Conservation (phyloP, 148 eudicot genomes). For the Silene conica region DNA sequence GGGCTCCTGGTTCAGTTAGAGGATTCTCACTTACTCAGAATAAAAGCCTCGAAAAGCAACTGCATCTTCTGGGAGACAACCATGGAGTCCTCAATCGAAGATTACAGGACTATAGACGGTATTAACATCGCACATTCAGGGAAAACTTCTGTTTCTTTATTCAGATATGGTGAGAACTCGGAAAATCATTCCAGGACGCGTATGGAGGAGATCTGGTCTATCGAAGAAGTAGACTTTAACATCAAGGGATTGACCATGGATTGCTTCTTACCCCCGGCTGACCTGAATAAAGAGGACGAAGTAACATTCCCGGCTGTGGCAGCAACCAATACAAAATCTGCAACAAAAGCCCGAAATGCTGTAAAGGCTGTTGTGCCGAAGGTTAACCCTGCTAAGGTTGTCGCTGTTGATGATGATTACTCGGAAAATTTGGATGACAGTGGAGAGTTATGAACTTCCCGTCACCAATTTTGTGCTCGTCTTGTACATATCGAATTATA, state of each 20-base stretch:
- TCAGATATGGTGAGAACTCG: conserved; percentile 63
- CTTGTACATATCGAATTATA: conserved; percentile 15
- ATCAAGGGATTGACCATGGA: conserved; percentile 68
- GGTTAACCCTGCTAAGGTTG: conserved; percentile 46
- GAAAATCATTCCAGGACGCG: conserved; percentile 62
- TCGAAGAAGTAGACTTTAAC: conserved; percentile 89
- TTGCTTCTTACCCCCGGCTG: conserved; percentile 81
- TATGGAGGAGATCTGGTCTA: conserved; percentile 84
- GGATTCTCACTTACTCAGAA: conserved; percentile 76
- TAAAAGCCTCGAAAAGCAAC: conserved; percentile 47
- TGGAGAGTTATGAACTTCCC: conserved; percentile 19
- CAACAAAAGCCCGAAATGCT: conserved; percentile 17
- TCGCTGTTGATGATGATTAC: conserved; percentile 43
- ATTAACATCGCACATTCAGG: conserved; percentile 80
- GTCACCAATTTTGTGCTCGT: conserved; percentile 16
- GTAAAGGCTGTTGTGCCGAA: conserved; percentile 21
- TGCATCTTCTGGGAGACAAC: conserved; percentile 90
- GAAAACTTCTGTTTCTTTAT: conserved; percentile 53
- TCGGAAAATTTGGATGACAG: conserved; percentile 24
- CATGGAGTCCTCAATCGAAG: conserved; percentile 71
- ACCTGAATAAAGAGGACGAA: conserved; percentile 64
- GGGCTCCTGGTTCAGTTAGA: conserved; percentile 74
- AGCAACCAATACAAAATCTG: conserved; percentile 15
- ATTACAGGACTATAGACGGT: conserved; percentile 69
- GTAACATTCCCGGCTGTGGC: conserved; percentile 23